A percentile compares a stretch with the other conserved stretches of the same genome.
Conservation (phyloP, 2,329 filamentous ascomycete genomes). For the Raffaelea ambrosiae region DNA sequence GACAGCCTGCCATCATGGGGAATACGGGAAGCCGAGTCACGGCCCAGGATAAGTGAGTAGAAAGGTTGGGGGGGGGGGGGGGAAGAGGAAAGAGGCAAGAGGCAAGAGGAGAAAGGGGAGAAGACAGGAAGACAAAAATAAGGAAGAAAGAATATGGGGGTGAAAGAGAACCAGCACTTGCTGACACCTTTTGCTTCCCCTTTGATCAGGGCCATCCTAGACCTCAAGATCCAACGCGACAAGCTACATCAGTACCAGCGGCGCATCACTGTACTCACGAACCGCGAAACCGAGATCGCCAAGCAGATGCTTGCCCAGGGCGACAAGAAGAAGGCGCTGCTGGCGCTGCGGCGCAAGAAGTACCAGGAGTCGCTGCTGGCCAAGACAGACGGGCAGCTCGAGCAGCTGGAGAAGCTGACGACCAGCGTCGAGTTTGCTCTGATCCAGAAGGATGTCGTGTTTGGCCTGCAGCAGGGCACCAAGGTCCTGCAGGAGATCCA, state of each 20-base stretch:
- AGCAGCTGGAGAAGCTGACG: slow-evolving; percentile 82
- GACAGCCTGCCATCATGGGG: slow-evolving; percentile 33
- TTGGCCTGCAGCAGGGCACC: slow-evolving; percentile 86
- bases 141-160: not conserved
- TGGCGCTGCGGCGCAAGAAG: slow-evolving; percentile 89
- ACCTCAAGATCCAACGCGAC: slow-evolving; percentile 96
- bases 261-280: slow-evolving; percentile 76
- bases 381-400: slow-evolving; percentile 90
- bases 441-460: slow-evolving; percentile 94
- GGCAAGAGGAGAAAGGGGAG: not conserved
- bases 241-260: slow-evolving; percentile 94
- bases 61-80: not conserved
- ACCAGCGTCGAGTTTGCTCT: slow-evolving; percentile 89
- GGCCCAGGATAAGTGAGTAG: slow-evolving; percentile 77
- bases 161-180: not conserved
- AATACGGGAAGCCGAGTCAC: slow-evolving; percentile 50
- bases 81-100: not conserved
- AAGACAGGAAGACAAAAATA: not conserved
- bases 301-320: slow-evolving; percentile 70
- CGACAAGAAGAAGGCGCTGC: slow-evolving; percentile 72
- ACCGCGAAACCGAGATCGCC: slow-evolving; percentile 80
- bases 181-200: not conserved
- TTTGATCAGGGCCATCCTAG: slow-evolving; percentile 72
- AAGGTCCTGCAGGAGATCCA: slow-evolving; percentile 85
- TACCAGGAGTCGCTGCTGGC: slow-evolving; percentile 85